Base-by-base conservation (phyloP, 768 basidiomycete species). In the Boletus sensibilis region DNA sequence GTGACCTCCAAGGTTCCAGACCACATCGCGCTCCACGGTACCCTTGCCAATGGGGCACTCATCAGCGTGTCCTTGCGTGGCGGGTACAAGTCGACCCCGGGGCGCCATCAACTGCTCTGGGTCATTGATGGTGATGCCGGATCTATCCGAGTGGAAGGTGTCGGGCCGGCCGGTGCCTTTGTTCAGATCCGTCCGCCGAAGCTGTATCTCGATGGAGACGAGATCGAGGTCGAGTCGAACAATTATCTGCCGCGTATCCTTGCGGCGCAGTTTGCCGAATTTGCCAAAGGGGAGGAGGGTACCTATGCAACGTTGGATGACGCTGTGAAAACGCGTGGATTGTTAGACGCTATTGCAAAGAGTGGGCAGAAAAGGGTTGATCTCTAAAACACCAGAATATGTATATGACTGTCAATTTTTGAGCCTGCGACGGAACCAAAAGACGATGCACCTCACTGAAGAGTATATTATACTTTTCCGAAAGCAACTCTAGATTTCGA, bases 311-410 rank as follows among this genome's bases (percentile, higher is more conserved):
- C 27, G 1, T 45, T 45, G 27, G 44, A 29, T 3, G 59, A 59
- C 31, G 57, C 59, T 9, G 52, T 51, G 35, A 60, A 60, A 21
- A 43, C 13, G 12, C 52, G 58, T 20, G 11, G 18, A 13, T n/a
- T 44, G 27, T 29, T 44, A 2, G 43, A 29, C 2, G 9, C 23
- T 34, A 34, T 52, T 10, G 44, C 23, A 34, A 49, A 33, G 8
- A 29, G 31, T 5, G 23, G 46, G 23, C 18, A 20, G n/a, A 31
- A 2, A 20, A 31, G n/a, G 8, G 4, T 29, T 13, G 44, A 45
- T 45, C 12, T 45, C 12, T 45, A 20, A 29, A n/a, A 45, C 4
- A 12, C 18, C n/a, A 20, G 29, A 20, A 45, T 12, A 13, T 20
- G 44, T 20, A 14, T 20, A 20, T 20, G 20, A 20, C 5, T 14